Conservation (phyloP, 2,329 filamentous ascomycete species). For the Penicillium rolfsii region DNA sequence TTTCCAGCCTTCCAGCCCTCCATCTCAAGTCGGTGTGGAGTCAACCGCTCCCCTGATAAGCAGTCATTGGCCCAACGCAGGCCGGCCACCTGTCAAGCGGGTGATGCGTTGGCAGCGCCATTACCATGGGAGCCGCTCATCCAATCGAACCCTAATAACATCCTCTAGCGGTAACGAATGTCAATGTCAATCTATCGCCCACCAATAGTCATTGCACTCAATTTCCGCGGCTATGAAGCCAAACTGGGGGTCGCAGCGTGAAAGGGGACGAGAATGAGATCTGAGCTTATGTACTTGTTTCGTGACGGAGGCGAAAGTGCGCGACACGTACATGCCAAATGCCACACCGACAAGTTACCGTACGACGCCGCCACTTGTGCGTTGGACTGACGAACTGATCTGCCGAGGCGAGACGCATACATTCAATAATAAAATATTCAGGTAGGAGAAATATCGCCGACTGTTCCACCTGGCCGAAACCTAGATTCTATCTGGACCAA, state of each 20-base stretch:
- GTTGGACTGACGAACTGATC: not conserved
- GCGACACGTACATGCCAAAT: not conserved
- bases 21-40: constrained; percentile 16
- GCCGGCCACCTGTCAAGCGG: constrained; percentile 24
- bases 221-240: not conserved
- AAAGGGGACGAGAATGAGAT: not conserved
- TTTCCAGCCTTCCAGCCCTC: not conserved
- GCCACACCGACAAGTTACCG: not conserved
- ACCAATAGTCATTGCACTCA: not conserved
- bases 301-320: not conserved
- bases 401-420: not conserved
- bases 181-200: not conserved
- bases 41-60: constrained; percentile 2
- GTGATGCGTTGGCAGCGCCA: constrained; percentile 24
- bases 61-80: constrained; percentile 15
- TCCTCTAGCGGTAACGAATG: constrained; percentile 4
- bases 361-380: not conserved
- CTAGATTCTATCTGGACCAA: constrained; percentile 3
- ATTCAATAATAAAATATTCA: not conserved
- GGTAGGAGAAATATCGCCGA: constrained; percentile 8
- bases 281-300: not conserved
- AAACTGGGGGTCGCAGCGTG: not conserved
- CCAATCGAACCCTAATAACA: constrained; percentile 16
- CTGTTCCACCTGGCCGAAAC: constrained; percentile 7
- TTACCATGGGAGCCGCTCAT: constrained; percentile 5